Evolutionary conservation across 2,329 filamentous ascomycete genomes (phyloP).

Genomic region (Leptographium galeiforme): DNA sequence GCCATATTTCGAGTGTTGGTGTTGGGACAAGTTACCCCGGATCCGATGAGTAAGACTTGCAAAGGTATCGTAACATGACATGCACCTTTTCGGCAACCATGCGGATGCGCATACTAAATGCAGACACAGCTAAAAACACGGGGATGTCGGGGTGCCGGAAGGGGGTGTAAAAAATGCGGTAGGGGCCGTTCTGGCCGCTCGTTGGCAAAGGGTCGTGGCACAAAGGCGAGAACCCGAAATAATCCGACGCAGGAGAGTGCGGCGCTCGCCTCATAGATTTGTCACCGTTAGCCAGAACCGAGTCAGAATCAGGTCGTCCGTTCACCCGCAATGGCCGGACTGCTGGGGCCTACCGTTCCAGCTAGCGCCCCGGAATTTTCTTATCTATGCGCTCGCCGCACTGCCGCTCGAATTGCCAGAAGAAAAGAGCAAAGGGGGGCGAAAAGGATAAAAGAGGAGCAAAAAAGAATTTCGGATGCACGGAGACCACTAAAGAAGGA

Average conservation of each 20-base stretch:
- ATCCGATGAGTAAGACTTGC: neutral
- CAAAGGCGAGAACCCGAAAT: neutral
- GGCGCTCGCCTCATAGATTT: neutral
- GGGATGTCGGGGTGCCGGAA: neutral
- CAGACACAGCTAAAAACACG: neutral
- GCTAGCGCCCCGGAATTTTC: neutral
- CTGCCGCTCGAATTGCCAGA: too few species aligned
- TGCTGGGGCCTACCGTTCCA: neutral
- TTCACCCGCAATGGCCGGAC: neutral
- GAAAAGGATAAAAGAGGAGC: neutral
- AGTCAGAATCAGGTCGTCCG: neutral
- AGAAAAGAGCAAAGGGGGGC: neutral
- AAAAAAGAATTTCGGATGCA: slow-evolving; percentile 4
- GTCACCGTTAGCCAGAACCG: neutral
- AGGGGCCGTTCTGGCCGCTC: neutral
- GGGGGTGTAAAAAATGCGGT: neutral
- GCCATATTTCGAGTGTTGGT: neutral
- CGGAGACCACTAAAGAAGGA: neutral
- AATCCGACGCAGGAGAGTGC: neutral
- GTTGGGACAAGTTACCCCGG: neutral
- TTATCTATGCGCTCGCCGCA: neutral
- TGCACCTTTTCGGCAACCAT: neutral
- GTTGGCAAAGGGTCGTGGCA: neutral
- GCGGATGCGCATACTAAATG: neutral
- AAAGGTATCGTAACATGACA: too few species aligned